Base-by-base conservation (phyloP, 352 stramenopile species). In the Globisporangium orthogonon region DNA sequence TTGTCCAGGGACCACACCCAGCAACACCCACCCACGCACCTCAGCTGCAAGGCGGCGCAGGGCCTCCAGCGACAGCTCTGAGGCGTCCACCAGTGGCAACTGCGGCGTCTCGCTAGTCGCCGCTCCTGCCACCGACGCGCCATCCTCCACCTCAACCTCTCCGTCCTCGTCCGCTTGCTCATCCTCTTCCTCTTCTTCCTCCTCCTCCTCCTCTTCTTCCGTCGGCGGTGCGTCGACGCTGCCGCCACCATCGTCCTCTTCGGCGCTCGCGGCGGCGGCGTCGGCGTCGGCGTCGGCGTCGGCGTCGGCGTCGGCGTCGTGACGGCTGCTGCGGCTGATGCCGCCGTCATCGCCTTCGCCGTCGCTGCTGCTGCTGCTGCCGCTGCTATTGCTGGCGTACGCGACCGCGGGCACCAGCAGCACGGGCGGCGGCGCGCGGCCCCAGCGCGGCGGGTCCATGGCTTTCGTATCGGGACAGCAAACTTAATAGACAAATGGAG, bases 301-400 rank as follows among this genome's bases (percentile, higher is more conserved):
- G 48, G 0, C n/a, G 29, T 35, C 48, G 28, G 11, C 28, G 5
- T 43, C 29, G 4, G 41, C 49, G 49, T 40, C 49, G 17, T 10
- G 17, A 7, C 4, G 17, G 33, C 31, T 29, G 39, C 50, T 18
- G 31, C 29, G 11, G 13, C 14, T 28, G 17, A 13, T 13, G 48
- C 39, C 37, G 10, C 28, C 17, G 9, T 52, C 41, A 3, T 39
- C 53, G n/a, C 29, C 56, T 10, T 67, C 52, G 9, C 50, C 44
- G 15, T 17, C 14, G 18, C 43, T 28, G 58, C 58, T 18, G 54
- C 52, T 11, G 50, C 45, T 4, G 51, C 60, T 41, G 50, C 39
- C 14, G 52, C 57, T 33, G 47, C 54, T 47, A n/a, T 35, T 55
- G 30, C 56, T 77, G 52, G 66, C 71, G 55, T 74, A 74, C 2